phyloP scores from a whole-genome alignment of 2,329 filamentous ascomycete genomes.

The Calonectria pauciramosa region DNA sequence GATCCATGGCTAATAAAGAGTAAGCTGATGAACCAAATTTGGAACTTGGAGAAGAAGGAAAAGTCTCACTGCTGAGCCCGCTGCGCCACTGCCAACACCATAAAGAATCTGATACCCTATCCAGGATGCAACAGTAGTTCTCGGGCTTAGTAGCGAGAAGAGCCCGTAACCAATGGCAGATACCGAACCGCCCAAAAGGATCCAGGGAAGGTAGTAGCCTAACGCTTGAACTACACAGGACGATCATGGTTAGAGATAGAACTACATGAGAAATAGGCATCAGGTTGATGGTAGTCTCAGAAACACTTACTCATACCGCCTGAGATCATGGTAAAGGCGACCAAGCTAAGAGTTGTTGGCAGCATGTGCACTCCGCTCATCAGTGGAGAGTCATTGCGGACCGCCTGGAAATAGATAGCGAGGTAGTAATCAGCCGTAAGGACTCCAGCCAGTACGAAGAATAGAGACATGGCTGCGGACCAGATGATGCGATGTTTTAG shows the following conservation, averaged over 20 bases:
- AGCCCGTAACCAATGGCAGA: conserved; percentile 1
- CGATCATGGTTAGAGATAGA: background rate
- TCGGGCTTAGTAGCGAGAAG: background rate
- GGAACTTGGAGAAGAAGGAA: no score
- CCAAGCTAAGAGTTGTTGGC: background rate
- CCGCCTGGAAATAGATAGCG: conserved; percentile 41
- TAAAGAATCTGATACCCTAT: conserved; percentile 4
- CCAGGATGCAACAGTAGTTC: background rate
- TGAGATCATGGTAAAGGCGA: background rate
- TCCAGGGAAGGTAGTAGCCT: conserved; percentile 7
- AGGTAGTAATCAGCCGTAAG: conserved; percentile 29
- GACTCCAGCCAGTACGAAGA: conserved; percentile 12
- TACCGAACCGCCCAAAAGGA: background rate
- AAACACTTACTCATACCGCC: background rate
- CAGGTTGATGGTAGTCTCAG: background rate
- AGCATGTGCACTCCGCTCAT: conserved; percentile 40
- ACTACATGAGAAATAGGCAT: background rate
- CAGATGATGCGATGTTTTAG: conserved; percentile 24
- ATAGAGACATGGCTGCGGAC: conserved; percentile 23
- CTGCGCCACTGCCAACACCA: background rate
- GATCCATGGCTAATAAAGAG: background rate
- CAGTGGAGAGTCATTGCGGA: conserved; percentile 33
- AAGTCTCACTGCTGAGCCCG: background rate
- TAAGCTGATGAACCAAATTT: background rate
- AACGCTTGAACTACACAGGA: background rate